Evolutionary conservation across 257 asterid species (phyloP).

Genomic region (Thymus quinquecostatus): DNA sequence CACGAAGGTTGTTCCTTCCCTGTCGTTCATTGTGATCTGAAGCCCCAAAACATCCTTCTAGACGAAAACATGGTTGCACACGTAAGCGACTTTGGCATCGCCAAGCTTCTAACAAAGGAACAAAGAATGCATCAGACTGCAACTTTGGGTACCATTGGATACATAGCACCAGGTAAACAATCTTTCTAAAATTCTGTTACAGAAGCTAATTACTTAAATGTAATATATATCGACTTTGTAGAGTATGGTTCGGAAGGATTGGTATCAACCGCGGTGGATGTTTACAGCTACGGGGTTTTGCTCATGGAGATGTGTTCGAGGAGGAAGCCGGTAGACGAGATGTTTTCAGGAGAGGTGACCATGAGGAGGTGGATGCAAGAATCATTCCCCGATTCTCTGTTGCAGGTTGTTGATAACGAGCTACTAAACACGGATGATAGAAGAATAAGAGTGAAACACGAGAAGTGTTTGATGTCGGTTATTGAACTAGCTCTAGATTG

Average conservation of each 20-base stretch:
- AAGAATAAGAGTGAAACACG: background rate
- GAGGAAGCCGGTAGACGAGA: slow-evolving; percentile 24
- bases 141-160: slow-evolving; percentile 25
- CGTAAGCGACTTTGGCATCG: slow-evolving; percentile 18
- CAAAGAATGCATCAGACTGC: slow-evolving; percentile 22
- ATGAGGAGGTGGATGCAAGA: slow-evolving; percentile 25
- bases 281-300: slow-evolving; percentile 31
- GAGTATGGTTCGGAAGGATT: slow-evolving; percentile 34
- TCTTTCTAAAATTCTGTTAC: no score
- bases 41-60: slow-evolving; percentile 15
- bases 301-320: slow-evolving; percentile 29
- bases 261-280: slow-evolving; percentile 24
- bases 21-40: slow-evolving; percentile 21
- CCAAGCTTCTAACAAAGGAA: slow-evolving; percentile 14
- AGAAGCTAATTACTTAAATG: no score
- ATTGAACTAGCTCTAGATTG: slow-evolving; percentile 5
- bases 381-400: background rate
- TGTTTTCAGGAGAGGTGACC: slow-evolving; percentile 25
- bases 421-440: background rate
- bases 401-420: background rate
- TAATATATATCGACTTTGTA: background rate
- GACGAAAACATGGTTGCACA: background rate
- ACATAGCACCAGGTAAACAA: slow-evolving; percentile 23
- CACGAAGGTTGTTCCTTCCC: background rate
- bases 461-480: background rate